A percentile compares a stretch with the other conserved stretches of the same genome.
These are phyloP conservation scores for Oligophagozyma castellii DNA, from an alignment of 1,139 yeast species.

Conservation along the genomic window DNA sequence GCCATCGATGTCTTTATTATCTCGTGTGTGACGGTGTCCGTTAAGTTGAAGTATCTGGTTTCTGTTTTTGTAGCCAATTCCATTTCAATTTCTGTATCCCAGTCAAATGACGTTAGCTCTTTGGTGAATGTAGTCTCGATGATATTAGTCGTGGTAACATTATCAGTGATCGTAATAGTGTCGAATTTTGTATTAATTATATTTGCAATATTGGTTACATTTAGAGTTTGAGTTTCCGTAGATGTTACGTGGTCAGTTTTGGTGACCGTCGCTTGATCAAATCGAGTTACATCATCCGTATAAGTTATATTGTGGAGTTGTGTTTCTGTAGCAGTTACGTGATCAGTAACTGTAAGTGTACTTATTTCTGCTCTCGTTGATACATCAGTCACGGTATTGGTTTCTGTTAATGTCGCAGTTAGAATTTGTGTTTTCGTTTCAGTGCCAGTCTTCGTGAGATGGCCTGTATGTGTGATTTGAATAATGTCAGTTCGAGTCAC, in stretches of 20 bases:
- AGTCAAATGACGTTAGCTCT: not conserved
- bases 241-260: too few species aligned
- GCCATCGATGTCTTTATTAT: not conserved
- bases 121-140: not conserved
- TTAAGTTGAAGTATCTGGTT: not conserved
- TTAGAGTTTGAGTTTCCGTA: not conserved
- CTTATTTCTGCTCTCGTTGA: not conserved
- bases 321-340: not conserved
- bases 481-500: not conserved
- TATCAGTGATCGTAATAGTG: not conserved
- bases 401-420: not conserved
- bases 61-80: not conserved
- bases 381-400: not conserved
- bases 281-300: not conserved
- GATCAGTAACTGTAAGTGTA: not conserved
- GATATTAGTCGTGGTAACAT: not conserved
- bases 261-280: conserved; percentile 1
- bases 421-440: not conserved
- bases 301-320: not conserved
- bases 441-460: not conserved
- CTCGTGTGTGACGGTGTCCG: not conserved
- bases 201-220: not conserved
- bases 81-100: not conserved
- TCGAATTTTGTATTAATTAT: not conserved
- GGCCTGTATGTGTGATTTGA: not conserved